Percentiles rank a stretch among this genome's conserved stretches.
Evolutionary conservation across 768 basidiomycete genomes (phyloP).

Genomic region (Russula virescens): DNA sequence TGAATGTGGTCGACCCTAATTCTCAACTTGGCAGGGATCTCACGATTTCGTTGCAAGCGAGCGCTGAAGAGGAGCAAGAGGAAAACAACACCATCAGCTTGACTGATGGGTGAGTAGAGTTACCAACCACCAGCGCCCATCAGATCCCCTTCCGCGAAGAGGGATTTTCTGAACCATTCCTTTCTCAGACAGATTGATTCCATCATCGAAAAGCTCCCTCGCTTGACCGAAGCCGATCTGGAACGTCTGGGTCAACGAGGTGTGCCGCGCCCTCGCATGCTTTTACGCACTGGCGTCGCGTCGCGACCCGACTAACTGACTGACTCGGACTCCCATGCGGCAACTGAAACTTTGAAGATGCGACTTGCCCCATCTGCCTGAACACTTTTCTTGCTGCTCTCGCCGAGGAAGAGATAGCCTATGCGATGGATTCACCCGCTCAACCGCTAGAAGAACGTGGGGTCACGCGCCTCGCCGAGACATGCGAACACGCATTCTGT

Average conservation of each 20-base stretch:
- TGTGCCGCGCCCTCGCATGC: slow-evolving; percentile 14
- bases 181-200: slow-evolving; percentile 32
- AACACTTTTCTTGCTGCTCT: slow-evolving; percentile 61
- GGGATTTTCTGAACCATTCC: not conserved
- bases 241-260: slow-evolving; percentile 44
- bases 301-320: too few species aligned
- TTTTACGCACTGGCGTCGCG: not conserved
- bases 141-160: too few species aligned
- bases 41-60: not conserved
- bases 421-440: slow-evolving; percentile 75
- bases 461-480: slow-evolving; percentile 49
- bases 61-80: not conserved
- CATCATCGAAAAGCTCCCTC: slow-evolving; percentile 44
- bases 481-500: slow-evolving; percentile 64
- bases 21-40: not conserved
- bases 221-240: slow-evolving; percentile 46
- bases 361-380: slow-evolving; percentile 70
- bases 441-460: slow-evolving; percentile 64
- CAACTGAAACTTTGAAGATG: slow-evolving; percentile 55
- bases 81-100: not conserved
- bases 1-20: not conserved
- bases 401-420: slow-evolving; percentile 68
- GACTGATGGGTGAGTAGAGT: slow-evolving; percentile 1
- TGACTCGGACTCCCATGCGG: too few species aligned
- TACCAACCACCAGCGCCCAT: not conserved